These are phyloP conservation scores for Xerocomus brunneocitrinus DNA, from an alignment of 768 basidiomycete genomes.

Conservation along the genomic window DNA sequence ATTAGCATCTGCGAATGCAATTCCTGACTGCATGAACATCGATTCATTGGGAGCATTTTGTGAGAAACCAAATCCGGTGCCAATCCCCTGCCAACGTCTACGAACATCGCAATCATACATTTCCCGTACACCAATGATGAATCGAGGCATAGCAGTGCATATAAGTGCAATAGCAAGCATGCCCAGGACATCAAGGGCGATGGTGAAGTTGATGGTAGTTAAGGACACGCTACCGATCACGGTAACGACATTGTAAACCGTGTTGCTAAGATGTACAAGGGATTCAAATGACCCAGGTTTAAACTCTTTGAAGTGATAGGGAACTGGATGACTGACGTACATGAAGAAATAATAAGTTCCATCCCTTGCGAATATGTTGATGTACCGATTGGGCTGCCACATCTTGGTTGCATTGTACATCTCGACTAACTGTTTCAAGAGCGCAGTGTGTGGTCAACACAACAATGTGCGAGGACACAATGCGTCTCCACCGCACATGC, in stretches of 20 bases:
- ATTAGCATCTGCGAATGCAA: background rate
- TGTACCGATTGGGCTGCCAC: constrained; percentile 3
- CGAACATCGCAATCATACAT: background rate
- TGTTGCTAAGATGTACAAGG: background rate
- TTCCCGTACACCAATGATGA: constrained; percentile 13
- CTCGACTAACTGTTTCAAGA: background rate
- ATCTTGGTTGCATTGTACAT: constrained; percentile 6
- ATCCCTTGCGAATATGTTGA: constrained; percentile 3
- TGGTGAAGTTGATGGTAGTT: background rate
- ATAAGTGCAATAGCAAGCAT: background rate
- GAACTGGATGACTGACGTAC: constrained; percentile 2
- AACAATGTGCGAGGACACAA: no score
- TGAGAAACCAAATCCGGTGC: constrained; percentile 9
- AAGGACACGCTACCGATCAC: background rate
- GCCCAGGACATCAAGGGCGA: background rate
- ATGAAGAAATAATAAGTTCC: constrained; percentile 14
- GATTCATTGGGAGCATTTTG: background rate
- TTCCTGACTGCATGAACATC: background rate
- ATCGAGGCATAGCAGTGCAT: constrained; percentile 6
- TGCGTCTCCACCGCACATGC: no score
- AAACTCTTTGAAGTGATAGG: background rate
- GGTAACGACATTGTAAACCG: background rate
- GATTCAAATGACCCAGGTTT: background rate
- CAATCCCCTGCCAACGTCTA: constrained; percentile 1
- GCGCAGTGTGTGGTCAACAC: no score